Evolutionary conservation across 257 asterid genomes (phyloP), one percentile per base, ranked within the genome.

Genomic region (Solanum chmielewskii): DNA sequence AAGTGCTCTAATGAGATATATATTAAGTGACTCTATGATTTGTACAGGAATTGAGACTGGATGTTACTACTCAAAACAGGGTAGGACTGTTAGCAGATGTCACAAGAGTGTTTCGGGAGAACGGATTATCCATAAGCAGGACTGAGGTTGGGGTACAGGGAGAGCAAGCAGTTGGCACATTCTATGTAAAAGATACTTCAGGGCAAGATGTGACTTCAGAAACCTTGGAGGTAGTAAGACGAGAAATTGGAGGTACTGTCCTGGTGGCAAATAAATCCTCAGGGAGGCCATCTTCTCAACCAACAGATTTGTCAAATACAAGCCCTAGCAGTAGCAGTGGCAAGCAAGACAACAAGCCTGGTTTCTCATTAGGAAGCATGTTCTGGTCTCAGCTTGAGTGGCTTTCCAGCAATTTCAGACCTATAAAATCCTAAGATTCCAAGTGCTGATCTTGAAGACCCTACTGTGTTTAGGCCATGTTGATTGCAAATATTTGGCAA

Each of bases 361-460:
- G 89, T 83, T 91, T 92, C 85, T 94, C 98, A 0, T 64, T 94
- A 6, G 96, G 98, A 69, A 91, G 89, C 89, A 41, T 96, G 92
- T 87, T 95, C 23, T 93, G 99, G 99, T 89, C 96, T 68, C 99
- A 94, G 82, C 91, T 95, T 7, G 98, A 92, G 90, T 59, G 95
- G 77, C 87, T 96, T 66, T 93, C 98, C 1, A 90, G 90, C 91
- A 95, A 93, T 87, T 94, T 95, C 91, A 90, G 85, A 85, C 92
- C 93, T 69, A 92, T 94, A 56, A 90, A 90, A 83, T 92, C 94
- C 13, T 91, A 91, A 86, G 84, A 27, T 45, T 78, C 66, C 84
- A 85, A 59, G 68, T 29, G 44, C 20, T 80, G 29, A 29, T 80
- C 69, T 18, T 18, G 68, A 29, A 47, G 68, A 47, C 39, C 66